Conservation (phyloP, 805 yeast genomes). For the Pichia kluyveri region DNA sequence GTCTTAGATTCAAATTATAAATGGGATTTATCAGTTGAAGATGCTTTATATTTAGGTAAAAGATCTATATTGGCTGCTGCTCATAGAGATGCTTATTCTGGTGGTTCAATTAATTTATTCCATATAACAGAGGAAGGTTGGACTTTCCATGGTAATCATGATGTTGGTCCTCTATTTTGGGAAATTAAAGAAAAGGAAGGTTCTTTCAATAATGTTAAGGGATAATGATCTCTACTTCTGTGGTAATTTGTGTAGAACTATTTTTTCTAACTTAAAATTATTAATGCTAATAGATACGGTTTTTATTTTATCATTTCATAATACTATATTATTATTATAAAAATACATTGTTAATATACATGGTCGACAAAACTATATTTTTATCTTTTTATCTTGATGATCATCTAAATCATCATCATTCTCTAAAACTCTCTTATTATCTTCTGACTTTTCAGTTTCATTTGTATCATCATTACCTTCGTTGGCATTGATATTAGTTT, state of each 20-base stretch:
- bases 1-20: constrained; percentile 86
- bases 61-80: constrained; percentile 95
- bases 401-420: neutral
- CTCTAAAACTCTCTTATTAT: neutral
- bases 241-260: neutral
- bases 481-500: neutral
- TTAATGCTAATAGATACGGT: neutral
- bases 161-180: constrained; percentile 88
- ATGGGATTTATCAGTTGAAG: constrained; percentile 90
- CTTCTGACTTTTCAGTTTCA: neutral
- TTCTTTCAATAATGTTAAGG: constrained; percentile 76
- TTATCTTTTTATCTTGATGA: neutral
- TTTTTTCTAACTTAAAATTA: neutral
- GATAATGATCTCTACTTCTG: constrained; percentile 17
- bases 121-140: constrained; percentile 93
- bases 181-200: constrained; percentile 80
- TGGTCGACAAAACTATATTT: neutral
- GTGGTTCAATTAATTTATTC: constrained; percentile 90
- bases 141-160: constrained; percentile 92
- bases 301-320: no score
- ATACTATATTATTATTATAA: no score
- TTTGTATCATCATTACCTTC: no score
- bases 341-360: no score
- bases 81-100: constrained; percentile 96
- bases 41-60: constrained; percentile 89